These are phyloP conservation scores for Hyaloscypha hepaticicola DNA, from an alignment of 495 filamentous ascomycete species.

Conservation along the genomic window DNA sequence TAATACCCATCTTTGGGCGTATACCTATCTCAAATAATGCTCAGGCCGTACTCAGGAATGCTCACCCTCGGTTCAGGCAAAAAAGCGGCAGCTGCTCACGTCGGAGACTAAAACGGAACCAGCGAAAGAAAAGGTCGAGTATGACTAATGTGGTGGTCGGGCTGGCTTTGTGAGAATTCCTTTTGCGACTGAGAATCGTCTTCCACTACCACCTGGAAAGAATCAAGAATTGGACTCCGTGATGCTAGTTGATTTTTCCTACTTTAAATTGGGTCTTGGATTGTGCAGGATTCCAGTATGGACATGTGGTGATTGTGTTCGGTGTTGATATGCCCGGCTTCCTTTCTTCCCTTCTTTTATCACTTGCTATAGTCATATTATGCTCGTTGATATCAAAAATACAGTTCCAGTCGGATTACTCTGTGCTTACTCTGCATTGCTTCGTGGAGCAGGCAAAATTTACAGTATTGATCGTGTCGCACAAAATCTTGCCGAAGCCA, in stretches of 20 bases:
- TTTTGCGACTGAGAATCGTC: conserved; percentile 38
- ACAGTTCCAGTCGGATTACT: conserved; percentile 37
- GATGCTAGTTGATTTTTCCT: conserved; percentile 37
- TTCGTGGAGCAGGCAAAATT: conserved; percentile 39
- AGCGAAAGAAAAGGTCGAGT: too few species aligned
- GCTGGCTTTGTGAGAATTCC: conserved; percentile 44
- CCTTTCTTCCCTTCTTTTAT: conserved; percentile 29
- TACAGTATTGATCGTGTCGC: conserved; percentile 34
- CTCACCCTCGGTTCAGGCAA: too few species aligned
- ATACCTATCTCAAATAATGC: too few species aligned
- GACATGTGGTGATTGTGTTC: conserved; percentile 46
- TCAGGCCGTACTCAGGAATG: too few species aligned
- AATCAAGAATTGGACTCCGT: conserved; percentile 38
- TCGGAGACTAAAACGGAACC: too few species aligned
- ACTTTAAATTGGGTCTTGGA: conserved; percentile 42
- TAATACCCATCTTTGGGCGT: conserved; percentile 15
- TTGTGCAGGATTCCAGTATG: conserved; percentile 35
- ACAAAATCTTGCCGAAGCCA: conserved; percentile 30
- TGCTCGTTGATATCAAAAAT: not conserved
- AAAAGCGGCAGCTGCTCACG: too few species aligned
- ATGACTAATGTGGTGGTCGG: conserved; percentile 30
- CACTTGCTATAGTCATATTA: not conserved
- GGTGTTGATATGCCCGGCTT: conserved; percentile 30
- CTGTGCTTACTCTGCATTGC: conserved; percentile 39
- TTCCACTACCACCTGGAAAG: conserved; percentile 33